Conservation (phyloP, 2,329 filamentous ascomycete species). For the Penicillium sp. region DNA sequence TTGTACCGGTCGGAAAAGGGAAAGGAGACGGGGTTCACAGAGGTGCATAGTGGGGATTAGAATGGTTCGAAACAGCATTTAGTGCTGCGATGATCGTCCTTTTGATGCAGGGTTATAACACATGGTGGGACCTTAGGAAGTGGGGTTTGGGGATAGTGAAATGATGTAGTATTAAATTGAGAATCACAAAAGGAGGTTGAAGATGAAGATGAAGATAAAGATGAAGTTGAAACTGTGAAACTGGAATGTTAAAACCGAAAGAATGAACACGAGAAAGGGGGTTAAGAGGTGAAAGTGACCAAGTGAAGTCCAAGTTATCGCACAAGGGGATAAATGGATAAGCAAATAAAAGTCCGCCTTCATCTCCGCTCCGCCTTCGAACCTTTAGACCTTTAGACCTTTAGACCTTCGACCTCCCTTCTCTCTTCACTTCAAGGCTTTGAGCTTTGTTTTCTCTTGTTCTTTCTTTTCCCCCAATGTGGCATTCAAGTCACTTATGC, state of each 20-base stretch:
- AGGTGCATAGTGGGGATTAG: constrained; percentile 36
- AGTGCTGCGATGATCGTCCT: neutral
- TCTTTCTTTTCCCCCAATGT: constrained; percentile 27
- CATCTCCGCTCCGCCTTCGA: constrained; percentile 21
- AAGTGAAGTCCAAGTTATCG: neutral
- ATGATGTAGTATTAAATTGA: neutral
- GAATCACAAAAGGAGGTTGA: neutral
- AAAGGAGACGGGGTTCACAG: constrained; percentile 50
- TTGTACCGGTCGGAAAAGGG: constrained; percentile 33
- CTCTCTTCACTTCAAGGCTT: neutral
- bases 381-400: neutral
- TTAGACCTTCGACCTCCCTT: neutral
- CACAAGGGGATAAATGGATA: constrained; percentile 3
- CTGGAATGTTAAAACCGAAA: neutral
- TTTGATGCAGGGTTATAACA: neutral
- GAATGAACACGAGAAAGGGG: neutral
- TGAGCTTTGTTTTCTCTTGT: neutral
- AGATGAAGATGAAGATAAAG: too few relatives aligned
- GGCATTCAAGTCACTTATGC: constrained; percentile 31
- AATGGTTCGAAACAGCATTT: neutral
- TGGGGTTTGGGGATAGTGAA: neutral
- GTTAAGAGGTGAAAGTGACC: neutral
- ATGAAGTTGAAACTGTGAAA: neutral
- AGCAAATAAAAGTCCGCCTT: constrained; percentile 10
- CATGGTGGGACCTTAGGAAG: neutral